Evolutionary conservation across 1,139 yeast species (phyloP), one percentile per base, ranked within the genome.

Genomic region (Geotrichum restrictum): DNA sequence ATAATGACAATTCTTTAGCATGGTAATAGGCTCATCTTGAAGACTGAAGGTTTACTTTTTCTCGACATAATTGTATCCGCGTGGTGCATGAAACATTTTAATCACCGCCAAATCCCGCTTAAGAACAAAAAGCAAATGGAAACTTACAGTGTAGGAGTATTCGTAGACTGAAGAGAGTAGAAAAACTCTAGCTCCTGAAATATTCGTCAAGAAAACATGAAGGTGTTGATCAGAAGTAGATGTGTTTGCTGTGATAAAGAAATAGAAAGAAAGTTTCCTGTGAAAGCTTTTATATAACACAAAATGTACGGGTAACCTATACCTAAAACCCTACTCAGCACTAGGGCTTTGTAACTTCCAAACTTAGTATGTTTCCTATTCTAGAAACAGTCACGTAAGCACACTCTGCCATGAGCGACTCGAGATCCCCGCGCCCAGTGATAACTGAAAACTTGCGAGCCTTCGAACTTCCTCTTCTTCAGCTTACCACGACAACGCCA

Each of bases 81-180:
- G 69, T 66, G 69, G 69, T 66, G 69, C 69, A 65, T 66, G 69
- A 66, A 64, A 60, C 59, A 52, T 45, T 57, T 55, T 62, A 64
- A 66, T 67, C 70, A 64, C 62, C 34, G 62, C 60, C 53, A 22
- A 14, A 13, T 6, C 18, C 19, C 31, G 7, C n/a, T 10, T 24
- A 19, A 11, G 32, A 32, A 21, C 11, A 1, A 42, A 49, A n/a
- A 27, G 13, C 5, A 11, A 48, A 11, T n/a, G 14, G 3, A 33
- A 33, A 19, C n/a, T 13, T 11, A 14, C 27, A 7, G 31, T 45
- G 41, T 39, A 43, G 19, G 31, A 39, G 29, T 5, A 5, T 24
- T 24, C 29, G 29, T 24, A 36, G 38, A 33, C 24, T n/a, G 27
- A 18, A 50, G 37, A 24, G 18, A 11, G 21, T 22, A 3, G 24